These are phyloP conservation scores for Mentha longifolia DNA, from an alignment of 257 asterid species.

Conservation along the genomic window DNA sequence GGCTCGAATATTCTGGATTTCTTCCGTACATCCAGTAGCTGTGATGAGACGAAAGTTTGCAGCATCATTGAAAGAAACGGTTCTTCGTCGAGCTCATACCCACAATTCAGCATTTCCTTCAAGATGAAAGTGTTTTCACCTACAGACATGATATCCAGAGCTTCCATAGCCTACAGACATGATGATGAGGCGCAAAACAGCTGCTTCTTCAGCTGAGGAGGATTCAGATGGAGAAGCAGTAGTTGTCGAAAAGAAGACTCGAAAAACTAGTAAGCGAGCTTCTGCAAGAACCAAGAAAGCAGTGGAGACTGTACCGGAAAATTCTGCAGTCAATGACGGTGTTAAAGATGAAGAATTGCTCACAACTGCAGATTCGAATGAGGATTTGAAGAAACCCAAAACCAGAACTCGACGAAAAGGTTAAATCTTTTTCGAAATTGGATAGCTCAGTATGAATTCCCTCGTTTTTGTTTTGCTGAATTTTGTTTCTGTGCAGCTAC, in stretches of 20 bases:
- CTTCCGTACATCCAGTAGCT: constrained; percentile 65
- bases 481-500: constrained; percentile 54
- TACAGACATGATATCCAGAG: too few relatives aligned
- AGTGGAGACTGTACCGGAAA: constrained; percentile 42
- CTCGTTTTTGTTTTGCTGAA: neutral
- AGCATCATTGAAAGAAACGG: constrained; percentile 94
- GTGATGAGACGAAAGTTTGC: constrained; percentile 71
- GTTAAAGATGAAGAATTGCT: constrained; percentile 48
- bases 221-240: constrained; percentile 51
- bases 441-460: constrained; percentile 1
- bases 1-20: constrained; percentile 69
- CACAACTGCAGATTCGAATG: constrained; percentile 43
- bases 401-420: constrained; percentile 67
- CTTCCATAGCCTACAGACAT: too few relatives aligned
- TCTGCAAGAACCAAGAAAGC: constrained; percentile 57
- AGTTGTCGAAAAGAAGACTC: constrained; percentile 50
- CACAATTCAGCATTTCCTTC: constrained; percentile 80
- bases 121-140: constrained; percentile 80
- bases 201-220: constrained; percentile 49
- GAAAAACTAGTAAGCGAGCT: constrained; percentile 54
- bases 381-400: constrained; percentile 47
- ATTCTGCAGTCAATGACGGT: constrained; percentile 37
- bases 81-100: constrained; percentile 77
- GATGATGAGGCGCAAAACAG: constrained; percentile 39
- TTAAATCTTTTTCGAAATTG: constrained; percentile 32